Evolutionary conservation across 2,329 filamentous ascomycete species (phyloP).

Genomic region (Apiospora hydei): DNA sequence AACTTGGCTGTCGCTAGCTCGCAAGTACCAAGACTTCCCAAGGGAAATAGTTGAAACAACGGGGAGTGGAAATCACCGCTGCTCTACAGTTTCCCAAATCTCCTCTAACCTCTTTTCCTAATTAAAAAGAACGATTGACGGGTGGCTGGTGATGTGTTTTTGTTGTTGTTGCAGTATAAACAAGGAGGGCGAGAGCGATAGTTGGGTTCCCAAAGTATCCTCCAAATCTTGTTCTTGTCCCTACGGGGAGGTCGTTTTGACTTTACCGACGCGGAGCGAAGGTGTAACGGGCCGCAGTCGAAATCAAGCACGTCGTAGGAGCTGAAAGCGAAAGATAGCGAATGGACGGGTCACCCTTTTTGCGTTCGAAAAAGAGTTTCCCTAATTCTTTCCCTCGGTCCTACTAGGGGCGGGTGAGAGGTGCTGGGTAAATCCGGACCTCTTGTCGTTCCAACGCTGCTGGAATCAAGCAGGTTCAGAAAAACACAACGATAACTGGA

Average conservation of each 20-base stretch:
- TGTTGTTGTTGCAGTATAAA: slow-evolving; percentile 23
- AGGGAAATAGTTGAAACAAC: slow-evolving; percentile 5
- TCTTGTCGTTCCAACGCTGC: slow-evolving; percentile 19
- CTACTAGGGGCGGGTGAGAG: neutral
- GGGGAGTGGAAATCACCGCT: neutral
- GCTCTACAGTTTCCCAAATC: neutral
- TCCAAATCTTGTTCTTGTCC: slow-evolving; percentile 23
- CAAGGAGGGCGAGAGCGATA: slow-evolving; percentile 9
- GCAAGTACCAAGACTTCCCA: slow-evolving; percentile 5
- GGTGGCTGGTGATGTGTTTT: slow-evolving; percentile 16
- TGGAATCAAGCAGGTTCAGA: slow-evolving; percentile 17
- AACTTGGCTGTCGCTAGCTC: slow-evolving; percentile 20
- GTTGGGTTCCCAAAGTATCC: slow-evolving; percentile 18
- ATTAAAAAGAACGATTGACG: slow-evolving; percentile 22
- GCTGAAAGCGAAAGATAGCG: slow-evolving; percentile 20
- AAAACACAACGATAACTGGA: slow-evolving; percentile 15
- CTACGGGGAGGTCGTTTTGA: slow-evolving; percentile 17
- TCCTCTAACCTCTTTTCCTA: neutral
- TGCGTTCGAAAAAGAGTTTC: slow-evolving; percentile 18
- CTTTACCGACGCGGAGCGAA: slow-evolving; percentile 26
- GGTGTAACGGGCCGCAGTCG: slow-evolving; percentile 24
- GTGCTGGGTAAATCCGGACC: slow-evolving; percentile 2
- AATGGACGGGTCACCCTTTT: slow-evolving; percentile 19
- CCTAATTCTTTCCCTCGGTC: slow-evolving; percentile 18
- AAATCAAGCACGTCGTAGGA: slow-evolving; percentile 17